Conservation (phyloP, 768 basidiomycete species). For the Cystobasidium ongulense region DNA sequence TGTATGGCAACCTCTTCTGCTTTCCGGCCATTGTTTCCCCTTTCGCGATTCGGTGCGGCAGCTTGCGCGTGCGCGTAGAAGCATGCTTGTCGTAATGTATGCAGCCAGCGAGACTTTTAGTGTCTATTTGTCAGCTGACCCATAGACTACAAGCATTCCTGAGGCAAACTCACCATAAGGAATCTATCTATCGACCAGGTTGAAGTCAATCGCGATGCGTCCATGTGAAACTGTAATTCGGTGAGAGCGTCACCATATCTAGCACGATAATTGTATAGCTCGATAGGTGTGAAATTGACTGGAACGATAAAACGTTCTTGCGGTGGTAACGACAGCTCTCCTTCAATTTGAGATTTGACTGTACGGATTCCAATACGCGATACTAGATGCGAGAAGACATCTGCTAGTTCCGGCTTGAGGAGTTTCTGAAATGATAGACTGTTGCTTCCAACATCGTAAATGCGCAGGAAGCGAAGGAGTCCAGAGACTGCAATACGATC, state of each 20-base stretch:
- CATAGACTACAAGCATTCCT: not conserved
- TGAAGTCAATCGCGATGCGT: not conserved
- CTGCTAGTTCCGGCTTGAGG: not conserved
- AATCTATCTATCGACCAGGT: not conserved
- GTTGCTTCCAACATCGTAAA: not conserved
- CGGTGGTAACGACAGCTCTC: conserved; percentile 45
- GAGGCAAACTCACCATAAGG: not conserved
- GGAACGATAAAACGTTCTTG: conserved; percentile 45
- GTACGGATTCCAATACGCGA: conserved; percentile 44
- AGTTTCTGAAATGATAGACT: not conserved
- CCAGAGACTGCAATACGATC: not conserved
- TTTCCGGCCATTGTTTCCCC: conserved; percentile 17
- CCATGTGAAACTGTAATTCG: not conserved
- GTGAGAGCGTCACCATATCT: conserved; percentile 26
- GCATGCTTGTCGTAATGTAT: conserved; percentile 33
- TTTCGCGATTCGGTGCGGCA: not conserved
- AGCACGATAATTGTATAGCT: conserved; percentile 28
- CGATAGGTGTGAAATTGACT: conserved; percentile 45
- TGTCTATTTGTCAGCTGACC: not conserved
- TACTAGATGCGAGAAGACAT: conserved; percentile 40
- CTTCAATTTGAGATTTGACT: conserved; percentile 41
- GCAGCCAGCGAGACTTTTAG: conserved; percentile 34
- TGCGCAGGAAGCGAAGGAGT: conserved; percentile 5
- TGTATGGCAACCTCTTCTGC: not conserved
- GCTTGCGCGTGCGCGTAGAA: conserved; percentile 34